Conservation (phyloP, 2,329 filamentous ascomycete genomes). For the Cladosporium sp. region DNA sequence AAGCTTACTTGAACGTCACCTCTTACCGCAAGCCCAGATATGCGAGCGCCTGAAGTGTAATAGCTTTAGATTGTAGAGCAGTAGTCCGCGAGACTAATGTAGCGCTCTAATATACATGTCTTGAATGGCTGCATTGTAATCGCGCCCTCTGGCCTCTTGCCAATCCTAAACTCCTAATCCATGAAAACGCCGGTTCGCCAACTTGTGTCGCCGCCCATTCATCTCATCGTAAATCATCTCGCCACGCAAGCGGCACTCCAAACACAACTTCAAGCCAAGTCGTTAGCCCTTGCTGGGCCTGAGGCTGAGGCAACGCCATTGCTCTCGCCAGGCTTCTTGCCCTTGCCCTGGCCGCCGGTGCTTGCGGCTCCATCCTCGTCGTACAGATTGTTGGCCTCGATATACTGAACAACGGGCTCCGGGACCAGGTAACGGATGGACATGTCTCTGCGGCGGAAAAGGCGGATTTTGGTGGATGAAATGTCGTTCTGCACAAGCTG, state of each 20-base stretch:
- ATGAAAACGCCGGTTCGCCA: constrained; percentile 4
- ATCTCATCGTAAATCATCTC: constrained; percentile 12
- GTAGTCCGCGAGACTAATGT: too few relatives aligned
- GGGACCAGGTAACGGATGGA: constrained; percentile 74
- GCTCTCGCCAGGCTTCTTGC: constrained; percentile 27
- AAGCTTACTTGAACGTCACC: constrained; percentile 9
- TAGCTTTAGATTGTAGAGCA: too few relatives aligned
- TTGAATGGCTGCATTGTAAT: background rate
- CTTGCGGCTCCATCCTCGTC: constrained; percentile 31
- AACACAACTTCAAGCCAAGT: background rate
- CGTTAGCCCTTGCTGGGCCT: constrained; percentile 4
- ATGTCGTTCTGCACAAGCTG: constrained; percentile 85
- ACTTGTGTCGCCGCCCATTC: constrained; percentile 2
- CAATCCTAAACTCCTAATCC: background rate
- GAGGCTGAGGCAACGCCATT: constrained; percentile 3
- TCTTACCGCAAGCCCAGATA: background rate
- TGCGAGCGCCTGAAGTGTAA: too few relatives aligned
- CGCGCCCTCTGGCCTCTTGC: background rate
- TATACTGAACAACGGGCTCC: constrained; percentile 59
- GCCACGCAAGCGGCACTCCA: background rate
- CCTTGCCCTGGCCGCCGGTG: constrained; percentile 21
- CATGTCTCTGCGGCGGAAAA: constrained; percentile 74
- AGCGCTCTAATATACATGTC: constrained; percentile 5
- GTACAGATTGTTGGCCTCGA: constrained; percentile 32
- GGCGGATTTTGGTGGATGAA: constrained; percentile 72